These are phyloP conservation scores for Yarrowia galli DNA, from an alignment of 1,139 yeast species.

Conservation along the genomic window DNA sequence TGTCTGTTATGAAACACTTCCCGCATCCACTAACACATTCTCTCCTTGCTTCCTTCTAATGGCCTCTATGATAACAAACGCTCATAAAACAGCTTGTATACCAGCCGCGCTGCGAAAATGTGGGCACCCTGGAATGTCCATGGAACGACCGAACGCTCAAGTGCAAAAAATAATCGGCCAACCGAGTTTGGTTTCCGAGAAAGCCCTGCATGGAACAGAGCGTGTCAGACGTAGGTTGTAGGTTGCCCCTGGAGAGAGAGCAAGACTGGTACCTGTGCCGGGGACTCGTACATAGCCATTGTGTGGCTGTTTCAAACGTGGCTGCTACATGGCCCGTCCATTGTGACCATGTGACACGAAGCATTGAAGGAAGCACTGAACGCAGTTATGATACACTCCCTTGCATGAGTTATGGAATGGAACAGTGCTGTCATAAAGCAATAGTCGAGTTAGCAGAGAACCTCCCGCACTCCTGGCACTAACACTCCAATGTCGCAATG, in stretches of 20 bases:
- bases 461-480: no score
- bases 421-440: no score
- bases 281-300: neutral
- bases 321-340: neutral
- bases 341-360: no score
- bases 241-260: neutral
- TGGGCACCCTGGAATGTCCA: neutral
- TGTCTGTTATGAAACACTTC: no score
- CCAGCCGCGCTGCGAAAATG: neutral
- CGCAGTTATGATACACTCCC: no score
- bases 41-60: no score
- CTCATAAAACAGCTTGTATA: neutral
- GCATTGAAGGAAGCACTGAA: no score
- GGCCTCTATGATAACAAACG: no score
- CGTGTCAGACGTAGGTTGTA: conserved; percentile 14
- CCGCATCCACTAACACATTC: no score
- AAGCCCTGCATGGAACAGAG: conserved; percentile 15
- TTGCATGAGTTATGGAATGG: no score
- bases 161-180: neutral
- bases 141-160: neutral
- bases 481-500: neutral
- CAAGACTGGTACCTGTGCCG: neutral
- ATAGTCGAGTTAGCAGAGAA: no score
- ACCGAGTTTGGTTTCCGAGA: neutral
- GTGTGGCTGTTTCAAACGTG: neutral